Base-by-base conservation (phyloP, 2,329 filamentous ascomycete genomes). In the Fusarium succisae region DNA sequence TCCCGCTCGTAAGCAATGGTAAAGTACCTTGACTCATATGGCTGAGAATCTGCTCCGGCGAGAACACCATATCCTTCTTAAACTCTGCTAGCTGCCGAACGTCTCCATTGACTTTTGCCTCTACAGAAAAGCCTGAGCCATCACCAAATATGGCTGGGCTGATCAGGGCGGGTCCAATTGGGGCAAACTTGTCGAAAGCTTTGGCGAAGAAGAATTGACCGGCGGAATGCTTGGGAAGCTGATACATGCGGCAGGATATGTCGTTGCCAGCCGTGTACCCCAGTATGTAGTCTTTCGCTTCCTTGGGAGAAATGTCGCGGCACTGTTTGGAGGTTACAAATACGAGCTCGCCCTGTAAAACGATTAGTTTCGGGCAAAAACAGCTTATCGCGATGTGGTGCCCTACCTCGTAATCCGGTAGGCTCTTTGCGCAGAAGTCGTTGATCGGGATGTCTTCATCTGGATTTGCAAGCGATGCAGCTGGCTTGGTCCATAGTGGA, bases 1-100 rank as follows among this genome's bases (percentile, higher is more conserved):
- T 14, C 15, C 10, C 1, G 1, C 15, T n/a, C 15, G 11, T 10
- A 3, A 1, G 6, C 2, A 41, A n/a, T 5, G 8, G 15, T 6
- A 20, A 32, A 20, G 15, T 26, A 45, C 54, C 54, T 45, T 57
- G 54, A 13, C 54, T 57, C 54, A 57, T 57, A 7, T 57, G 54
- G 8, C 54, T 57, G 6, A 57, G 38, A 12, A 57, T 57, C n/a
- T 57, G 26, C 28, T 57, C 54, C 0, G 39, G 54, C 1, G 54
- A 57, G 12, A 45, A 45, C 3, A 57, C n/a, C 54, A 57, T 57
- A 4, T 57, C 39, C 2, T 45, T 57, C 13, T 35, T 57, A 2
- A 55, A 41, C 39, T 57, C 54, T 5, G 54, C 54, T 6, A 20
- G 18, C 1, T 58, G 55, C 7, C 55, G 3, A 2, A 48, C 18